These are phyloP conservation scores for Suhomyces coccinellae DNA, from an alignment of 1,139 yeast species.

Conservation along the genomic window DNA sequence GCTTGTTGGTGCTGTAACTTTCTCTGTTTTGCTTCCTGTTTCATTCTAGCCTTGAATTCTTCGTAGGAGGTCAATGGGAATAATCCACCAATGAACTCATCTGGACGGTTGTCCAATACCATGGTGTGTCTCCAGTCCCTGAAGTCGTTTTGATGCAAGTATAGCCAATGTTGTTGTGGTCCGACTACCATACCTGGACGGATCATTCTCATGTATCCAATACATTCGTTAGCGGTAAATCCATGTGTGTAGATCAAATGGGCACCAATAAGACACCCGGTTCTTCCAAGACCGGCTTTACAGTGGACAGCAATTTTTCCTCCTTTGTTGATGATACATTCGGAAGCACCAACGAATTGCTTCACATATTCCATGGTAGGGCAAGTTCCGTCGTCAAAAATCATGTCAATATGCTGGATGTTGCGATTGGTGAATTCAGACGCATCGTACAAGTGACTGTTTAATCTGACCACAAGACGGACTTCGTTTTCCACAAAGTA, in stretches of 20 bases:
- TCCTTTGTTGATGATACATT: conserved; percentile 76
- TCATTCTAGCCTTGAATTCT: conserved; percentile 49
- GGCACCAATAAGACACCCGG: conserved; percentile 97
- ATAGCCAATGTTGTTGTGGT: conserved; percentile 98
- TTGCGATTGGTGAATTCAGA: conserved; percentile 79
- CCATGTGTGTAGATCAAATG: conserved; percentile 95
- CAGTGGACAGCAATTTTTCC: conserved; percentile 98
- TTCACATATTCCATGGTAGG: conserved; percentile 93
- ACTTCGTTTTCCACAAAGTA: conserved; percentile 75
- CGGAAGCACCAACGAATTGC: conserved; percentile 92
- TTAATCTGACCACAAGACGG: conserved; percentile 84
- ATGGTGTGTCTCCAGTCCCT: conserved; percentile 95
- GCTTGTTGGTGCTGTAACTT: conserved; percentile 35
- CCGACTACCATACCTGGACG: conserved; percentile 99
- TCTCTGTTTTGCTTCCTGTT: conserved; percentile 47
- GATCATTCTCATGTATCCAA: conserved; percentile 92
- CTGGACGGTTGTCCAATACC: conserved; percentile 74
- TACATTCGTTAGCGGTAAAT: conserved; percentile 94
- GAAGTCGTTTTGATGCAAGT: conserved; percentile 91
- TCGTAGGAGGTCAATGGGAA: conserved; percentile 67
- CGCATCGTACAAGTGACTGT: conserved; percentile 86
- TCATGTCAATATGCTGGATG: conserved; percentile 89
- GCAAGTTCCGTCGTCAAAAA: conserved; percentile 97
- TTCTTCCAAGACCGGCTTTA: conserved; percentile 96
- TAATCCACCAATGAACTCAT: conserved; percentile 73